A percentile compares a stretch with the other conserved stretches of the same genome.
These are phyloP conservation scores for Aspergillus hancockii DNA, from an alignment of 495 filamentous ascomycete species.

Conservation along the genomic window DNA sequence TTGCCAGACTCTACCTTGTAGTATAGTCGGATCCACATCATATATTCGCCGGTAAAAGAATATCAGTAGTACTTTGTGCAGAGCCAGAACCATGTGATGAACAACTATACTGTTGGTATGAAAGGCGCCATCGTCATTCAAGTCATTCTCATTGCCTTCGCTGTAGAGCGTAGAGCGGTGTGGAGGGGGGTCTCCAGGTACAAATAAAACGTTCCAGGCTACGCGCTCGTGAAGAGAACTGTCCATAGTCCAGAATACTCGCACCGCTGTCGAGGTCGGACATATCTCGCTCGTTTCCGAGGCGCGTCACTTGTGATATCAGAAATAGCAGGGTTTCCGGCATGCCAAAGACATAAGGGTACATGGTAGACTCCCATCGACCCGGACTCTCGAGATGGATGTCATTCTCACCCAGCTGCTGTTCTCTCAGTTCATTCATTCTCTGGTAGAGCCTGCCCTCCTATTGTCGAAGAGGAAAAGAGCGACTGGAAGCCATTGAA, in stretches of 20 bases:
- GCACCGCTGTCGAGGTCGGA: conserved; percentile 10
- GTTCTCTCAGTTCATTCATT: conserved; percentile 25
- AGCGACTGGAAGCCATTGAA: conserved; percentile 11
- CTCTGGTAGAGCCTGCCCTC: conserved; percentile 17
- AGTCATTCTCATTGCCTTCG: not conserved
- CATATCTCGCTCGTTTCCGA: conserved; percentile 29
- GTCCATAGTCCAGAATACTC: conserved; percentile 18
- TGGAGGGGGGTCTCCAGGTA: conserved; percentile 8
- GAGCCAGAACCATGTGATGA: conserved; percentile 23
- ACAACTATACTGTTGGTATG: conserved; percentile 16
- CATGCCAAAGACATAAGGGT: conserved; percentile 31
- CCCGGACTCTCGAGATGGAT: conserved; percentile 30
- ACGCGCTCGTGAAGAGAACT: conserved; percentile 25
- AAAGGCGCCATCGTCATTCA: not conserved
- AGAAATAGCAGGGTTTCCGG: conserved; percentile 28
- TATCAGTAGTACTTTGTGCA: conserved; percentile 28
- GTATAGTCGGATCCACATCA: conserved; percentile 24
- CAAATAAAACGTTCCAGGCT: conserved; percentile 22
- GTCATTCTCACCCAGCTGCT: conserved; percentile 28
- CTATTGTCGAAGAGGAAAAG: conserved; percentile 25
- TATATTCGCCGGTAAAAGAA: conserved; percentile 35
- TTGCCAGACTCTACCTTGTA: conserved; percentile 24
- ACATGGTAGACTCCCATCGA: conserved; percentile 26
- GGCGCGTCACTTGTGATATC: conserved; percentile 26
- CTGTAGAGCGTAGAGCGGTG: not conserved